phyloP scores from a whole-genome alignment of 768 basidiomycete species.

The Termitomyces sp. region DNA sequence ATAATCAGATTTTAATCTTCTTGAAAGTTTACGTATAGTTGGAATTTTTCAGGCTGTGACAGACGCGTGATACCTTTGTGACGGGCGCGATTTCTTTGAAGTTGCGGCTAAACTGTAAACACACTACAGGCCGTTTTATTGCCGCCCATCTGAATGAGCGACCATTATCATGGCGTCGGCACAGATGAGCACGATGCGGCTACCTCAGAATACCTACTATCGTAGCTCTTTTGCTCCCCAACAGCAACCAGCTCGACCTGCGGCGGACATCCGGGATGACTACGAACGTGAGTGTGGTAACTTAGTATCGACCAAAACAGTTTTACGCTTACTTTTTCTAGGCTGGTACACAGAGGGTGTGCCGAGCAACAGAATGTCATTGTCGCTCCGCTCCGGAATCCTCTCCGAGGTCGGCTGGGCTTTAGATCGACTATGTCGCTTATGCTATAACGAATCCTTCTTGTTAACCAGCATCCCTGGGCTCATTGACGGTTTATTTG shows the following conservation, averaged over 20 bases:
- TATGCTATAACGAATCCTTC: constrained; percentile 79
- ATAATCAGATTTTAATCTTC: neutral
- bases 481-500: constrained; percentile 76
- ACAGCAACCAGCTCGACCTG: constrained; percentile 20
- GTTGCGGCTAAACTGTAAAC: too few species aligned
- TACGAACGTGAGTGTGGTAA: constrained; percentile 57
- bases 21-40: neutral
- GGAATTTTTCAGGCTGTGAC: neutral
- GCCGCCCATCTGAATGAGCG: neutral
- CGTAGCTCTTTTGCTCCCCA: constrained; percentile 21
- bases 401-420: constrained; percentile 84
- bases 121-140: neutral
- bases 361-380: constrained; percentile 83
- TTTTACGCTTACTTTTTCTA: constrained; percentile 21
- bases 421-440: constrained; percentile 75
- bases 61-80: constrained; percentile 9
- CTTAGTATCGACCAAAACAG: neutral
- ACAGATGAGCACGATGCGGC: constrained; percentile 9
- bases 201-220: constrained; percentile 22
- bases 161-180: constrained; percentile 7
- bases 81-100: constrained; percentile 20
- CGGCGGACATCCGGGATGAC: constrained; percentile 58
- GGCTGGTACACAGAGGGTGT: constrained; percentile 85
- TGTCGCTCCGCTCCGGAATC: constrained; percentile 82
- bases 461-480: constrained; percentile 68